Evolutionary conservation across 257 asterid genomes (phyloP).

Genomic region (Nyctanthes arbortristis): DNA sequence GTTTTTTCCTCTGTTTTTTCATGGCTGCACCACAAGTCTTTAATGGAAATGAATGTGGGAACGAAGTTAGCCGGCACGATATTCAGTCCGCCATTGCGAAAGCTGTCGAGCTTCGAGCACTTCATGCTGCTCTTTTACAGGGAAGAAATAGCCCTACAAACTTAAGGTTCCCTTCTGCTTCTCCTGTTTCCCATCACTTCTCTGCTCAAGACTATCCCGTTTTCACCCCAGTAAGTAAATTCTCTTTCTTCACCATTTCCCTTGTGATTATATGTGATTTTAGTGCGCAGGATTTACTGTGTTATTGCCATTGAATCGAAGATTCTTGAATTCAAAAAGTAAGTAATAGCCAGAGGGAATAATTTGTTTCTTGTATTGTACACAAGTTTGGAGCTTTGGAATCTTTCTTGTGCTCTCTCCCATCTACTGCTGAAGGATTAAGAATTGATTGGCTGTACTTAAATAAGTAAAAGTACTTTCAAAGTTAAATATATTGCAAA

Average conservation of each 20-base stretch:
- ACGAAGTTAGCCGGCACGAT: conserved; percentile 48
- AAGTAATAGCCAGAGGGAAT: too few species aligned
- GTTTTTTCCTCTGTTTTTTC: conserved; percentile 2
- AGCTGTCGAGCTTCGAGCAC: conserved; percentile 86
- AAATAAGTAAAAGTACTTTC: too few species aligned
- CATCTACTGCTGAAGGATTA: not conserved
- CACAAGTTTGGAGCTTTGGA: not conserved
- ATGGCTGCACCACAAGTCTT: conserved; percentile 41
- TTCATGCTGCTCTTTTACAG: conserved; percentile 85
- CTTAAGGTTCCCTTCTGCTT: conserved; percentile 45
- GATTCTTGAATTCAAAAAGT: conserved; percentile 4
- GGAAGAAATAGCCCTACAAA: conserved; percentile 48
- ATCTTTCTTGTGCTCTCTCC: not conserved
- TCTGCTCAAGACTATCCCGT: conserved; percentile 93
- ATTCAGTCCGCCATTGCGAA: conserved; percentile 79
- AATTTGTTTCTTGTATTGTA: not conserved
- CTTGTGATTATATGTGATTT: not conserved
- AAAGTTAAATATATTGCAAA: too few species aligned
- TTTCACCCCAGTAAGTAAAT: conserved; percentile 88
- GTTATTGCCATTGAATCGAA: not conserved
- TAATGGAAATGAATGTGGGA: conserved; percentile 20
- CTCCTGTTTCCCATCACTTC: conserved; percentile 58
- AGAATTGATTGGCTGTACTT: not conserved
- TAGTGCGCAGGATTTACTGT: not conserved
- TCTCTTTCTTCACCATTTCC: not conserved